These are phyloP conservation scores for Carex cristatella DNA, from an alignment of 176 grass and related monocot genomes.

Conservation along the genomic window DNA sequence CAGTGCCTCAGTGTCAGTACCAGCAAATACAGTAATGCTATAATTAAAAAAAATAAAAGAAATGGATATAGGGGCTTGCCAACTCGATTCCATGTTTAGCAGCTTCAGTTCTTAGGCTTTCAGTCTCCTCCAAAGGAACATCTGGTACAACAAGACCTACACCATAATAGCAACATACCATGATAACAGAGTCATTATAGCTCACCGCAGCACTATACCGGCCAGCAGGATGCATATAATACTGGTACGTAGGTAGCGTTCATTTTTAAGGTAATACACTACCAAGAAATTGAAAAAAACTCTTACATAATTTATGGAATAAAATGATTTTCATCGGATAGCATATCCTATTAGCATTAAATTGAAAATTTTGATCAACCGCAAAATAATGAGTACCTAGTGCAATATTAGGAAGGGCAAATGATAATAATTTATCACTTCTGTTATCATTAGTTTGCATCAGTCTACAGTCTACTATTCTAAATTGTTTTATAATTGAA, in stretches of 20 bases:
- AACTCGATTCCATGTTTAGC: slow-evolving; percentile 82
- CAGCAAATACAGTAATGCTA: slow-evolving; percentile 13
- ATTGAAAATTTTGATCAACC: background rate
- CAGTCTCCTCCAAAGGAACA: slow-evolving; percentile 92
- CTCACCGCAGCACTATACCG: background rate
- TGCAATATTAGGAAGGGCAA: background rate
- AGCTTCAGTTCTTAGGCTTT: slow-evolving; percentile 69
- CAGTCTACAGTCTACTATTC: background rate
- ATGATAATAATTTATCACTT: background rate
- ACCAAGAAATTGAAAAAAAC: background rate
- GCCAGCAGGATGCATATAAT: background rate
- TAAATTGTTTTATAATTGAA: background rate
- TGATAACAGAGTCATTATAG: background rate
- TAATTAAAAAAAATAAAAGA: background rate
- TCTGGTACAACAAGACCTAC: slow-evolving; percentile 95
- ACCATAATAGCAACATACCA: slow-evolving; percentile 9
- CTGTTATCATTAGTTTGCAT: background rate
- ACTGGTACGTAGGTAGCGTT: background rate
- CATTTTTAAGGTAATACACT: background rate
- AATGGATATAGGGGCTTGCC: background rate
- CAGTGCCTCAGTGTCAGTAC: slow-evolving; percentile 33
- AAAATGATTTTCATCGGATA: background rate
- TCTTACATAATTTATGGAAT: background rate
- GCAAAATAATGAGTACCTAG: background rate
- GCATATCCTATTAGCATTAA: background rate